These are phyloP conservation scores for Globisporangium yorkense DNA, from an alignment of 352 stramenopile species.

Conservation along the genomic window DNA sequence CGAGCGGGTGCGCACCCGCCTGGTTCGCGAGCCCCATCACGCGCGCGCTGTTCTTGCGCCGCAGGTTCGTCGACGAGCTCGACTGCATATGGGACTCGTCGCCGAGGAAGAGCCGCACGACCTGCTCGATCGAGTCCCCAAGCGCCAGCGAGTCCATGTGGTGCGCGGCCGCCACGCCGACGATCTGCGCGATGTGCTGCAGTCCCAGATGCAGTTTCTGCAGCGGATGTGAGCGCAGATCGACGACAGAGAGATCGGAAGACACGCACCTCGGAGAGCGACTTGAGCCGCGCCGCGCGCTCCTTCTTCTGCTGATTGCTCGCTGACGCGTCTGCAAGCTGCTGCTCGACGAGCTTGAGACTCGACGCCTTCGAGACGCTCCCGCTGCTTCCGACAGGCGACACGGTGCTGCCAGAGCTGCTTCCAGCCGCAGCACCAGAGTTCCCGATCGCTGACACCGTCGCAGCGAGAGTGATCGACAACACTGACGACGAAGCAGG, in stretches of 20 bases:
- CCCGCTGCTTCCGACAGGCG: conserved; percentile 6
- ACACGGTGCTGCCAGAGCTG: neutral
- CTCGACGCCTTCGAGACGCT: conserved; percentile 29
- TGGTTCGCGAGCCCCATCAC: conserved; percentile 29
- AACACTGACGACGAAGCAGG: neutral
- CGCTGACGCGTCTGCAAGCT: conserved; percentile 36
- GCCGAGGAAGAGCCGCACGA: conserved; percentile 65
- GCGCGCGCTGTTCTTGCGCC: conserved; percentile 72
- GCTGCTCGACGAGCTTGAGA: conserved; percentile 64
- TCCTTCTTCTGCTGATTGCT: conserved; percentile 72
- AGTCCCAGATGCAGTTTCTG: conserved; percentile 70
- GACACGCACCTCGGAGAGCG: conserved; percentile 43
- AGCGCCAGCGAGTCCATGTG: conserved; percentile 59
- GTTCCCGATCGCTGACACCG: neutral
- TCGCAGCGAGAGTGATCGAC: neutral
- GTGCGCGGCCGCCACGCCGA: conserved; percentile 38
- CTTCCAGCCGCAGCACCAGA: neutral
- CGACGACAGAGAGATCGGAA: neutral
- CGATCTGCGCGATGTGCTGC: conserved; percentile 68
- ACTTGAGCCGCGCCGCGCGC: conserved; percentile 41
- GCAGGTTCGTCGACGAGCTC: conserved; percentile 35
- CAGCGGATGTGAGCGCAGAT: neutral
- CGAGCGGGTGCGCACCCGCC: conserved; percentile 17
- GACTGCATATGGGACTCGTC: conserved; percentile 65
- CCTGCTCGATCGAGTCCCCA: conserved; percentile 67